Evolutionary conservation across 2,329 filamentous ascomycete genomes (phyloP), one percentile per base, ranked within the genome.

Genomic region (Claviceps sp.): DNA sequence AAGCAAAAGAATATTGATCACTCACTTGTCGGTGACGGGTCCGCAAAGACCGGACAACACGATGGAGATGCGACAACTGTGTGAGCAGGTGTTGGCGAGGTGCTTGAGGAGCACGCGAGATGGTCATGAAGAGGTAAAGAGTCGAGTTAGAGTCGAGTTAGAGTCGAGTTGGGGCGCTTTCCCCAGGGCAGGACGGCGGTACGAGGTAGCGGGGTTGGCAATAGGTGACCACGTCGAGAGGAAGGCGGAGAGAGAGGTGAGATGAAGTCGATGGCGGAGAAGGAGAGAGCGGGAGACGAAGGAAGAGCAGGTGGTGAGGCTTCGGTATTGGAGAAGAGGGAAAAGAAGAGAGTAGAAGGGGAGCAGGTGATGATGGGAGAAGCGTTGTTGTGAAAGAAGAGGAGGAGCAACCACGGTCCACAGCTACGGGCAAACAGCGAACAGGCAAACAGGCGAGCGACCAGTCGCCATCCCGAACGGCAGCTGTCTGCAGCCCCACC

Each of bases 291-390:
- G 20, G 36, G 22, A 23, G 9, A 36, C 34, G 17, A 34, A 34
- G 29, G 44, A 17, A 14, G 45, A 23, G 20, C 2, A 38, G 45
- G 45, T 13, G 13, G 29, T 37, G 42, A 34, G 29, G 29, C 11
- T 34, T 34, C 36, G 40, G 38, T 17, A 17, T 37, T 45, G 22
- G 42, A 48, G 56, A 49, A 53, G 48, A 22, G 51, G 29, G 52
- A 48, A 54, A 52, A 45, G 17, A 22, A 23, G 13, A 34, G 20
- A 20, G 26, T 14, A 44, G 47, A 8, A 26, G 43, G 22, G 17
- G 49, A 38, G 52, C 39, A 54, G 44, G 50, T 47, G 39, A 45
- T 38, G 52, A 46, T 39, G 46, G 49, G 50, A 50, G 38, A 45
- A 51, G 50, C 38, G 45, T 43, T 26, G 50, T 36, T 23, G 51